Evolutionary conservation across 331 rosid species (phyloP).

Genomic region (Rhamnella rubrinervis): DNA sequence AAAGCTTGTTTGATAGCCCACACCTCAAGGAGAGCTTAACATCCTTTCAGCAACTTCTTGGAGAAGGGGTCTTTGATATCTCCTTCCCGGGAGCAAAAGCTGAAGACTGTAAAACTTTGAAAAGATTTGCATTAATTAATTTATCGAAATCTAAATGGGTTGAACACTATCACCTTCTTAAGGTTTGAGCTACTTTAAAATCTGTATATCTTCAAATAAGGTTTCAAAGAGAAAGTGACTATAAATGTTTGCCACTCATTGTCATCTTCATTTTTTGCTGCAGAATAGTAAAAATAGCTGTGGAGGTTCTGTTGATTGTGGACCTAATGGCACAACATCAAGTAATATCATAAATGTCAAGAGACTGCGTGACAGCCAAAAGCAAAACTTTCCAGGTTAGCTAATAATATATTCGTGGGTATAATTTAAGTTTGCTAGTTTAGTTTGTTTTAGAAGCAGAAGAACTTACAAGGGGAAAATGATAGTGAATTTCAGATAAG

Average conservation of each 20-base stretch:
- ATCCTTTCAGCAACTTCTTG: conserved; percentile 83
- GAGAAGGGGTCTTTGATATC: conserved; percentile 76
- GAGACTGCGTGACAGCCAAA: conserved; percentile 56
- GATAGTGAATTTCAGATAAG: not conserved
- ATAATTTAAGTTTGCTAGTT: conserved; percentile 9
- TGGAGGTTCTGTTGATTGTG: conserved; percentile 44
- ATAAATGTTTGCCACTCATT: conserved; percentile 1
- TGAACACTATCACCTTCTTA: conserved; percentile 61
- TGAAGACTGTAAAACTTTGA: conserved; percentile 85
- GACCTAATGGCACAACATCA: conserved; percentile 39
- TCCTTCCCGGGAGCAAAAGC: conserved; percentile 63
- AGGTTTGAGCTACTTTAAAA: conserved; percentile 55
- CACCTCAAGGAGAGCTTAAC: conserved; percentile 81
- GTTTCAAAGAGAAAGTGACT: conserved; percentile 10
- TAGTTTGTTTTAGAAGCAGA: not conserved
- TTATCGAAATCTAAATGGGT: conserved; percentile 77
- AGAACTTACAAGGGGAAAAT: not conserved
- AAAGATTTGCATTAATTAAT: conserved; percentile 63
- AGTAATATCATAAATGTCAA: conserved; percentile 45
- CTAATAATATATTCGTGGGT: conserved; percentile 20
- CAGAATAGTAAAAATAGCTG: conserved; percentile 56
- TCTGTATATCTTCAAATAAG: not conserved
- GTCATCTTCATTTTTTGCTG: conserved; percentile 32
- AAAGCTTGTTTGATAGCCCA: conserved; percentile 66
- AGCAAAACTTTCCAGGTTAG: conserved; percentile 75